phyloP scores from a whole-genome alignment of 495 filamentous ascomycete genomes.

The Choiromyces venosus region DNA sequence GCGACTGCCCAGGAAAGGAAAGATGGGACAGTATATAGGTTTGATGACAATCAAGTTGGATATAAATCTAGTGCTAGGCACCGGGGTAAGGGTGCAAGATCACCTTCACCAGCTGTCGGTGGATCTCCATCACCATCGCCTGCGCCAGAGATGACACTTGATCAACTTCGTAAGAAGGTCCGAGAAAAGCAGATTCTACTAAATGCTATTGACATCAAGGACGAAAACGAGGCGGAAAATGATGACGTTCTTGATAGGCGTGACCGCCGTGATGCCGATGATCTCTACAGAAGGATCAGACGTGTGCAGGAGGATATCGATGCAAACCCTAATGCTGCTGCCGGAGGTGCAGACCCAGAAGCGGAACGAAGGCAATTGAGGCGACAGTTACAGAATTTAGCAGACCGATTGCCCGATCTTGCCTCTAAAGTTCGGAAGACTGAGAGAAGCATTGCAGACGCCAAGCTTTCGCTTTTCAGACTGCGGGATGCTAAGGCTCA shows the following conservation, averaged over 20 bases:
- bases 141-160: conserved; percentile 72
- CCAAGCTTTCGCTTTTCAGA: conserved; percentile 88
- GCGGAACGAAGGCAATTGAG: conserved; percentile 80
- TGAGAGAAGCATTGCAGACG: conserved; percentile 87
- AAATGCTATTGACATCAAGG: conserved; percentile 96
- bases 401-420: conserved; percentile 83
- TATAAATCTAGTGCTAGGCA: conserved; percentile 93
- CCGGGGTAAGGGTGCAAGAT: conserved; percentile 66
- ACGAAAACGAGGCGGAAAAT: conserved; percentile 81
- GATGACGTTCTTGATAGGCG: conserved; percentile 86
- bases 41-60: conserved; percentile 83
- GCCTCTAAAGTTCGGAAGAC: conserved; percentile 86
- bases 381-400: conserved; percentile 78
- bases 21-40: conserved; percentile 94
- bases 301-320: conserved; percentile 98
- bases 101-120: conserved; percentile 58
- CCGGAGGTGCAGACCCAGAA: conserved; percentile 69
- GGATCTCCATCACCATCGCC: conserved; percentile 68
- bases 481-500: conserved; percentile 88
- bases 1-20: conserved; percentile 59
- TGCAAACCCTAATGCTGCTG: conserved; percentile 71
- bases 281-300: conserved; percentile 85
- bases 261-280: conserved; percentile 87
- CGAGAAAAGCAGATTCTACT: conserved; percentile 90
- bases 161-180: conserved; percentile 88